phyloP scores from a whole-genome alignment of 352 stramenopile species.

The Phytophthora fragariaefolia region DNA sequence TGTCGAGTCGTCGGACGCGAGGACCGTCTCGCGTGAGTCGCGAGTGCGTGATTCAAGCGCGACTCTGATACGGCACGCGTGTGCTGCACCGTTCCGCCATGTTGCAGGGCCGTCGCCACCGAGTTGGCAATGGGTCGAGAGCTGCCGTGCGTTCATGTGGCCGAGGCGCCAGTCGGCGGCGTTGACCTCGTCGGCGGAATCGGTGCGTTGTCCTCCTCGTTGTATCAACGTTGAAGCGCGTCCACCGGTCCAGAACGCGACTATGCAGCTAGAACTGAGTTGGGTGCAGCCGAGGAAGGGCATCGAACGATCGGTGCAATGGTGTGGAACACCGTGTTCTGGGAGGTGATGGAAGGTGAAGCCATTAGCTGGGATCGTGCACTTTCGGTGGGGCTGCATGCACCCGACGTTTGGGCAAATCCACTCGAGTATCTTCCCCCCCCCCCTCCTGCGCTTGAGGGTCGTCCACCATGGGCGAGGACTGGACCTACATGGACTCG shows the following conservation, averaged over 20 bases:
- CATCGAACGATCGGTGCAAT: no score
- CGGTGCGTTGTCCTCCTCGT: not conserved
- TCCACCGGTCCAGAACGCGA: not conserved
- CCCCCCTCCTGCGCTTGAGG: no score
- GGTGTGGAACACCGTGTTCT: no score
- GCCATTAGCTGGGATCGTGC: no score
- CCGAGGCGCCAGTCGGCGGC: not conserved
- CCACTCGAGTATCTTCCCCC: not conserved
- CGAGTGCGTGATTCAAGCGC: not conserved
- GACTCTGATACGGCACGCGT: not conserved
- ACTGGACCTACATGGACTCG: slow-evolving; percentile 62
- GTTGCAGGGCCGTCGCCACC: not conserved
- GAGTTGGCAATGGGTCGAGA: no score
- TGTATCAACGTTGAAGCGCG: not conserved
- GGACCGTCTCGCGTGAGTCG: no score
- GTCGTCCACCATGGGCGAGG: slow-evolving; percentile 7
- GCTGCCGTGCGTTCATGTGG: not conserved
- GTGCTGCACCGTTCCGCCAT: not conserved
- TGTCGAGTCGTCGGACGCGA: no score
- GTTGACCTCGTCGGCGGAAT: not conserved
- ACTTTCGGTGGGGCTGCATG: no score
- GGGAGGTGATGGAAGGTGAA: no score
- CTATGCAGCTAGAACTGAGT: not conserved
- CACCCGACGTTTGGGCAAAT: slow-evolving; percentile 1
- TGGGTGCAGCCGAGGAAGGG: no score